Percentiles rank a stretch among this genome's conserved stretches.
These are phyloP conservation scores for Tieghemostelium lacteum DNA, from an alignment of 78 protist species.

Conservation along the genomic window DNA sequence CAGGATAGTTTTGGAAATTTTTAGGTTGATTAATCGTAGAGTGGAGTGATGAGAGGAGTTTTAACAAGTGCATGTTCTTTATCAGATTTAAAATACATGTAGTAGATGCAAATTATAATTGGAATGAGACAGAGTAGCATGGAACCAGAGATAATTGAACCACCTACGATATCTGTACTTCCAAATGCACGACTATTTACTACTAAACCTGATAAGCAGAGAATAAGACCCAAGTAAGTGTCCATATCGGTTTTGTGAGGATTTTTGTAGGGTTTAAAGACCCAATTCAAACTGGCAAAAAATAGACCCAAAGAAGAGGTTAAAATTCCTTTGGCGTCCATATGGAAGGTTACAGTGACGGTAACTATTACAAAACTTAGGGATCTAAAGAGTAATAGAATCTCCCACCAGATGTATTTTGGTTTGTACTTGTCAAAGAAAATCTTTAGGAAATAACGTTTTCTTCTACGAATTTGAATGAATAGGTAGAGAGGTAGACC, in stretches of 20 bases:
- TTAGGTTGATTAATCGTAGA: no score
- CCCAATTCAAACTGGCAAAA: conserved; percentile 36
- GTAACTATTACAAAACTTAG: conserved; percentile 5
- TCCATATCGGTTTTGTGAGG: conserved; percentile 26
- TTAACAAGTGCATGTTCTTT: no score
- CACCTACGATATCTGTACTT: not conserved
- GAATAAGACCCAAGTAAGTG: conserved; percentile 10
- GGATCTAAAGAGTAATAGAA: conserved; percentile 15
- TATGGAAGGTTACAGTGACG: conserved; percentile 6
- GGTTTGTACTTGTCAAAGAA: conserved; percentile 46
- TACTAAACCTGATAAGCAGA: conserved; percentile 15
- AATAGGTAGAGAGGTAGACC: conserved; percentile 55
- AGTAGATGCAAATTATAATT: not conserved
- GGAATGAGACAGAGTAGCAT: conserved; percentile 14
- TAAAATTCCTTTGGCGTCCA: conserved; percentile 31
- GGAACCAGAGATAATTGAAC: conserved; percentile 9
- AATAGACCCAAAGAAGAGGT: conserved; percentile 34
- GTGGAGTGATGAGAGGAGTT: no score
- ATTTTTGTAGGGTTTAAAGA: conserved; percentile 29
- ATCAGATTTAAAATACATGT: no score
- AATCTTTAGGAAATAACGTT: conserved; percentile 26
- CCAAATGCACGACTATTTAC: conserved; percentile 27
- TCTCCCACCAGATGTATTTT: conserved; percentile 32
- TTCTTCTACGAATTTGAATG: not conserved
- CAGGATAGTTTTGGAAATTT: no score